These are phyloP conservation scores for Leccinum broughii DNA, from an alignment of 768 basidiomycete genomes.

Conservation along the genomic window DNA sequence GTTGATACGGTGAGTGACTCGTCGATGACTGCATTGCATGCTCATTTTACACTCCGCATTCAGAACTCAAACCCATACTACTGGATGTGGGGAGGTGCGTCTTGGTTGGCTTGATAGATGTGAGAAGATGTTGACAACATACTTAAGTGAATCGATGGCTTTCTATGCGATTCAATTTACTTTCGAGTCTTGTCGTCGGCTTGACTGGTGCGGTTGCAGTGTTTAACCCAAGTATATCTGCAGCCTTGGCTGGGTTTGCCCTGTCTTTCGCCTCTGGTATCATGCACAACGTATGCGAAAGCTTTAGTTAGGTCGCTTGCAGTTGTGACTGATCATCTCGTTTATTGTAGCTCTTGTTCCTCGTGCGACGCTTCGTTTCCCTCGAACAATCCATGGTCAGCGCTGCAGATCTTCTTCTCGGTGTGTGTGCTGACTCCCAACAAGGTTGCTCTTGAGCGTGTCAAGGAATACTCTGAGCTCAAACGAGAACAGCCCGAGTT, in stretches of 20 bases:
- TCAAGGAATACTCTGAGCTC: conserved; percentile 89
- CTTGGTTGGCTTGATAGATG: not conserved
- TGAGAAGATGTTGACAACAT: conserved; percentile 8
- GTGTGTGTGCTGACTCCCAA: conserved; percentile 5
- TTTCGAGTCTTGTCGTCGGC: conserved; percentile 73
- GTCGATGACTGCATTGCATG: not conserved
- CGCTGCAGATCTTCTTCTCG: not conserved
- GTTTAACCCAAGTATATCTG: conserved; percentile 67
- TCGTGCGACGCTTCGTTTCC: conserved; percentile 81
- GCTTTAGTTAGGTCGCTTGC: not conserved
- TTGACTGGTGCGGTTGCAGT: conserved; percentile 68
- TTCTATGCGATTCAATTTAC: conserved; percentile 81
- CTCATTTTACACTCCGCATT: not conserved
- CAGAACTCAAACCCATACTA: conserved; percentile 74
- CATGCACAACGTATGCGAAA: conserved; percentile 54
- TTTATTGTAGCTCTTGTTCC: conserved; percentile 50
- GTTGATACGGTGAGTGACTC: conserved; percentile 67
- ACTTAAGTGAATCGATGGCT: conserved; percentile 66
- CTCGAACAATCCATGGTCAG: conserved; percentile 90
- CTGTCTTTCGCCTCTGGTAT: conserved; percentile 81
- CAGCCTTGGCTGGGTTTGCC: conserved; percentile 84
- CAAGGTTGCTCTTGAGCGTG: conserved; percentile 81
- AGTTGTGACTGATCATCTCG: conserved; percentile 19
- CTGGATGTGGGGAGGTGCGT: conserved; percentile 87
- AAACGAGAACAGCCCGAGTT: conserved; percentile 79